phyloP scores from a whole-genome alignment of 371 early-diverging fungal species.

The Nematocida homosporus region DNA sequence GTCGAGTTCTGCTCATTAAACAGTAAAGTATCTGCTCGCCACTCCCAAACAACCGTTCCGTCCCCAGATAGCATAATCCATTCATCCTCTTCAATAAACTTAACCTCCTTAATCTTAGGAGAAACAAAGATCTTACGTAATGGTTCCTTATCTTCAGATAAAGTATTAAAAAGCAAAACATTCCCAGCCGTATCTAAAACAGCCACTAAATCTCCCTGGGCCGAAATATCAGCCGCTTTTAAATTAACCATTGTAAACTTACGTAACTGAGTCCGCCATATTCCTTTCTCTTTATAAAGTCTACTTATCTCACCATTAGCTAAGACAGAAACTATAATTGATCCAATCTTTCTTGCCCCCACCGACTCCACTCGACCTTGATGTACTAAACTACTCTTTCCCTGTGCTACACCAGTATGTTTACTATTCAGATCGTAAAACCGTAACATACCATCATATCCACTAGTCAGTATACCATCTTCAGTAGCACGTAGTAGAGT shows the following conservation, averaged over 20 bases:
- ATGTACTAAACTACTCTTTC: not conserved
- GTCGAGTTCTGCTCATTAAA: conserved; percentile 13
- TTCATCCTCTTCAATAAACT: conserved; percentile 36
- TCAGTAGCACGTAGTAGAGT: conserved; percentile 2
- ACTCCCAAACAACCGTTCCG: conserved; percentile 45
- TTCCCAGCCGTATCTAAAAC: conserved; percentile 32
- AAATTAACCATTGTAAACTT: conserved; percentile 29
- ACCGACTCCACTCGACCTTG: not conserved
- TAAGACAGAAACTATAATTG: not conserved
- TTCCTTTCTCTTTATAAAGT: not conserved
- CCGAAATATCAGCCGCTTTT: conserved; percentile 28
- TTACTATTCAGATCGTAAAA: not conserved
- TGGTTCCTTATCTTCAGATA: conserved; percentile 7
- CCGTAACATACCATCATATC: conserved; percentile 18
- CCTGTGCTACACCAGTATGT: not conserved
- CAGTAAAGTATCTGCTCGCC: conserved; percentile 31
- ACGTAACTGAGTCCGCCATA: not conserved
- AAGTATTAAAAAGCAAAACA: conserved; percentile 25
- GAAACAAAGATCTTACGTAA: conserved; percentile 25
- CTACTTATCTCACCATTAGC: conserved; percentile 24
- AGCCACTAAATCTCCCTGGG: conserved; percentile 34
- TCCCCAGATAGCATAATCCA: conserved; percentile 46
- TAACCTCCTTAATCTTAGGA: not conserved
- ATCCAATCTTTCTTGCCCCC: conserved; percentile 5
- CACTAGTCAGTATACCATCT: conserved; percentile 25